phyloP scores from a whole-genome alignment of 371 early-diverging fungal genomes.

The Rhizomucor miehei region DNA sequence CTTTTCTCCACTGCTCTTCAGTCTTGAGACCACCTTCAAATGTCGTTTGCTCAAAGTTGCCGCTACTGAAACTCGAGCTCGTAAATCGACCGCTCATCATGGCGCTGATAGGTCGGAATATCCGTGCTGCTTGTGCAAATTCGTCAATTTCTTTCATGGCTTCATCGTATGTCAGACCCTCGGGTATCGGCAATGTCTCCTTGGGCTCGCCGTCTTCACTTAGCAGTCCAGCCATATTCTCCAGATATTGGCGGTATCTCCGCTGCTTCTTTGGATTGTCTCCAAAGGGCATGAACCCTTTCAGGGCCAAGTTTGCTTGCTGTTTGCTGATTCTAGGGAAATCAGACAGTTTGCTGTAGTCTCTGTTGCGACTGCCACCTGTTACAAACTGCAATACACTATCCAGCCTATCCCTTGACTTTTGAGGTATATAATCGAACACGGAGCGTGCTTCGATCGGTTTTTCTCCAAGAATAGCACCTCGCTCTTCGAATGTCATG shows the following conservation, averaged over 20 bases:
- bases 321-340: conserved; percentile 60
- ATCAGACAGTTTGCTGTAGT: conserved; percentile 32
- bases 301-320: conserved; percentile 69
- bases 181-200: conserved; percentile 35
- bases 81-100: conserved; percentile 85
- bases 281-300: conserved; percentile 87
- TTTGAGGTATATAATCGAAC: conserved; percentile 68
- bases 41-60: conserved; percentile 25
- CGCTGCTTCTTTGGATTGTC: conserved; percentile 71
- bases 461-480: conserved; percentile 68
- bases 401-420: conserved; percentile 67
- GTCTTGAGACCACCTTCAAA: conserved; percentile 57
- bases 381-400: conserved; percentile 40
- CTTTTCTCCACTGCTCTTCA: conserved; percentile 41
- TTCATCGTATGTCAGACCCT: conserved; percentile 53
- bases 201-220: conserved; percentile 29
- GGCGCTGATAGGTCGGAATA: conserved; percentile 73
- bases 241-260: conserved; percentile 74
- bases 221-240: conserved; percentile 59
- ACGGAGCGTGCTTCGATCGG: conserved; percentile 71
- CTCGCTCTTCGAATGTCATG: conserved; percentile 65
- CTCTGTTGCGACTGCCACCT: conserved; percentile 17
- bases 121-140: conserved; percentile 80
- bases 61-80: conserved; percentile 35
- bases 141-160: conserved; percentile 71